Percentiles rank a stretch among this genome's conserved stretches.
Evolutionary conservation across 2,329 filamentous ascomycete genomes (phyloP).

Genomic region (Sarocladium strictum): DNA sequence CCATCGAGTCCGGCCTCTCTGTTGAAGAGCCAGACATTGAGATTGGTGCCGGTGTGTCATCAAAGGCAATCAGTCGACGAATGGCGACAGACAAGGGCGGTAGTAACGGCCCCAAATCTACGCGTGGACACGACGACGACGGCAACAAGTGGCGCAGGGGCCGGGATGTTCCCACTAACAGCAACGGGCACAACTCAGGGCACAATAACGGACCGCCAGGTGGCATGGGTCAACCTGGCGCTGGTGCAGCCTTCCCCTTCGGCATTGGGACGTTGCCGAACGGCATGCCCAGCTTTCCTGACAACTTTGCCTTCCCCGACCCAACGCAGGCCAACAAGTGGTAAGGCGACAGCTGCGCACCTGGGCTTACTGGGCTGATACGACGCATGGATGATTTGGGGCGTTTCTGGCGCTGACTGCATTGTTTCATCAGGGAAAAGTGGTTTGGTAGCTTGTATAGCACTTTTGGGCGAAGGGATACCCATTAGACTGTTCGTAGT

Average conservation of each 20-base stretch:
- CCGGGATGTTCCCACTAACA: slow-evolving; percentile 19
- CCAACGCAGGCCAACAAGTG: slow-evolving; percentile 14
- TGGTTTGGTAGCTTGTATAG: background rate
- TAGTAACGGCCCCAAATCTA: slow-evolving; percentile 58
- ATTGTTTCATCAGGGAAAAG: background rate
- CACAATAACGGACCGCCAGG: background rate
- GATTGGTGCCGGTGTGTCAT: slow-evolving; percentile 94
- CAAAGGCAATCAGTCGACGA: slow-evolving; percentile 71
- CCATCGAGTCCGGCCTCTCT: slow-evolving; percentile 76
- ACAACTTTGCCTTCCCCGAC: slow-evolving; percentile 33
- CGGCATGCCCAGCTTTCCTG: slow-evolving; percentile 36
- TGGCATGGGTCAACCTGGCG: background rate
- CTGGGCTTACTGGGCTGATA: background rate
- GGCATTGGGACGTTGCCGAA: slow-evolving; percentile 34
- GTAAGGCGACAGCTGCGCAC: background rate
- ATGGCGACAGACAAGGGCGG: slow-evolving; percentile 66
- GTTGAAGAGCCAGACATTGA: slow-evolving; percentile 98
- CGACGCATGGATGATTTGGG: background rate
- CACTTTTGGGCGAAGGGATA: background rate
- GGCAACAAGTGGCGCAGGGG: slow-evolving; percentile 27
- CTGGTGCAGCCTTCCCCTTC: slow-evolving; percentile 27
- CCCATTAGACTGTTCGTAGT: background rate
- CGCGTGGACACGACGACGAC: slow-evolving; percentile 37
- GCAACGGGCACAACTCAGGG: background rate
- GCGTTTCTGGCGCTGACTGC: background rate